phyloP scores from a whole-genome alignment of 2,329 filamentous ascomycete genomes.

The Colletotrichum paranaense region DNA sequence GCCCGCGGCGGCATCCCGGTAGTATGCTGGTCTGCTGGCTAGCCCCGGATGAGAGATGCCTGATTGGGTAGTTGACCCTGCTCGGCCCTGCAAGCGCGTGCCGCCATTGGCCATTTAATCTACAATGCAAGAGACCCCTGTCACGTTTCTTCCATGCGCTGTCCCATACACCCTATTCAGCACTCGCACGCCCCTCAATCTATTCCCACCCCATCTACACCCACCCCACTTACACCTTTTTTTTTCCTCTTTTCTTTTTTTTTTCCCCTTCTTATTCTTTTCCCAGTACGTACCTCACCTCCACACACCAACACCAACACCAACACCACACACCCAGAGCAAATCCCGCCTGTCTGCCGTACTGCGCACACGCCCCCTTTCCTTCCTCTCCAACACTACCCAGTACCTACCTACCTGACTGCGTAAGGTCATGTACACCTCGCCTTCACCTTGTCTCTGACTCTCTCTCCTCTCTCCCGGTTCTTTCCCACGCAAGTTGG shows the following conservation, averaged over 20 bases:
- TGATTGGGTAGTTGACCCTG: conserved; percentile 61
- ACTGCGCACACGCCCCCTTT: background rate
- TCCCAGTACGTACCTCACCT: background rate
- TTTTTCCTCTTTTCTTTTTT: conserved; percentile 5
- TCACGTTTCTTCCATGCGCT: conserved; percentile 64
- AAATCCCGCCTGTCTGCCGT: background rate
- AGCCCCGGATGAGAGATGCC: conserved; percentile 59
- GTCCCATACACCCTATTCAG: conserved; percentile 47
- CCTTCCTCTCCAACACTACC: background rate
- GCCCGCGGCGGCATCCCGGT: conserved; percentile 41
- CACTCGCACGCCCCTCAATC: background rate
- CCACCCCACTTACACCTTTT: background rate
- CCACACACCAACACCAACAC: background rate
- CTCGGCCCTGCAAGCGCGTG: conserved; percentile 48
- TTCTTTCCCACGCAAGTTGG: background rate
- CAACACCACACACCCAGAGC: background rate
- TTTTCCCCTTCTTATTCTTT: background rate
- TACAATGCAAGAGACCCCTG: conserved; percentile 59
- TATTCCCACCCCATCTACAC: background rate
- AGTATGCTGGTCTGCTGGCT: conserved; percentile 54
- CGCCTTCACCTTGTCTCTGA: background rate
- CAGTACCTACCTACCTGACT: too few relatives aligned
- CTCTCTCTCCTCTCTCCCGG: too few relatives aligned
- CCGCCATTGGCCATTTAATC: conserved; percentile 65
- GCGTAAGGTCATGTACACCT: background rate